These are phyloP conservation scores for Mycogone perniciosa DNA, from an alignment of 2,329 filamentous ascomycete genomes.

Conservation along the genomic window DNA sequence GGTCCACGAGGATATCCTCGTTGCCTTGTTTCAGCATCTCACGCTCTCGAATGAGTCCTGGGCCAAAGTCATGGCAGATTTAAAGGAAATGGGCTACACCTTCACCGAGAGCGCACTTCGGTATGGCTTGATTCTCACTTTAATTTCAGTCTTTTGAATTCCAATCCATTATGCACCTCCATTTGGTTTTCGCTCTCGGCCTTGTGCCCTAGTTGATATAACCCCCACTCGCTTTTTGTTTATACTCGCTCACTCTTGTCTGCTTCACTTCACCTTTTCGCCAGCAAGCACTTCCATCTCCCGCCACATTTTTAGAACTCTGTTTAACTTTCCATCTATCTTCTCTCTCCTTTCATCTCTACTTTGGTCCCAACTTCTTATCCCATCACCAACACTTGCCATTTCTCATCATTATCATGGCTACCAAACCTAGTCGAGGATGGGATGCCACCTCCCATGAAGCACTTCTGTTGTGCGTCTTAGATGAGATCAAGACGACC, in stretches of 20 bases:
- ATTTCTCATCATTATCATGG: slow-evolving; percentile 9
- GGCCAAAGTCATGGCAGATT: slow-evolving; percentile 30
- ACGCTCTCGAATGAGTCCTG: slow-evolving; percentile 28
- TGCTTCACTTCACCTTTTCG: slow-evolving; percentile 8
- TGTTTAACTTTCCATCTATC: too few relatives aligned
- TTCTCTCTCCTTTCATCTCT: background rate
- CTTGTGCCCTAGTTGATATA: too few relatives aligned
- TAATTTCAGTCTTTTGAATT: too few relatives aligned
- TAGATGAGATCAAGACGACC: slow-evolving; percentile 30
- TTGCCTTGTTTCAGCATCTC: slow-evolving; percentile 33
- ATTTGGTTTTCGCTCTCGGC: too few relatives aligned
- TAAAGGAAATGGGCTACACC: slow-evolving; percentile 32
- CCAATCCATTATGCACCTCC: too few relatives aligned
- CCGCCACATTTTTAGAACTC: too few relatives aligned
- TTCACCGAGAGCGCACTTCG: slow-evolving; percentile 36
- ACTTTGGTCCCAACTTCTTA: background rate
- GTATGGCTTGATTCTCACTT: slow-evolving; percentile 22
- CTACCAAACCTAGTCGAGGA: slow-evolving; percentile 21
- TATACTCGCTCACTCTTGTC: background rate
- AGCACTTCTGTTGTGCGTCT: slow-evolving; percentile 32
- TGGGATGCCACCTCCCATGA: slow-evolving; percentile 34
- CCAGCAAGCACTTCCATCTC: background rate
- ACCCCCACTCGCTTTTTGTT: too few relatives aligned
- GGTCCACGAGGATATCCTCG: slow-evolving; percentile 39
- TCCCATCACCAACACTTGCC: background rate